phyloP scores from a whole-genome alignment of 2,329 filamentous ascomycete species.

The Bipolaris oryzae region DNA sequence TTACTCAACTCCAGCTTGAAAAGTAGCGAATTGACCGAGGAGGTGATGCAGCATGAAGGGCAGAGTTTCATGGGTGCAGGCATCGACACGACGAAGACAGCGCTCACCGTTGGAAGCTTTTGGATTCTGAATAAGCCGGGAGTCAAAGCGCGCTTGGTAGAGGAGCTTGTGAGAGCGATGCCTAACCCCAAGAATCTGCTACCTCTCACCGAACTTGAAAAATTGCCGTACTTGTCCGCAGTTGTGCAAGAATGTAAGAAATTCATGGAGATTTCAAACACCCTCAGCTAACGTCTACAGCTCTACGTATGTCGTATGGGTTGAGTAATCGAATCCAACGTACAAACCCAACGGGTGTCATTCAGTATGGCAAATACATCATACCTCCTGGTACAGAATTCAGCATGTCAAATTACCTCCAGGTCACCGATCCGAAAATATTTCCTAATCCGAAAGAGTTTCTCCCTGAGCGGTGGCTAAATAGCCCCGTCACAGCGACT shows the following conservation, averaged over 20 bases:
- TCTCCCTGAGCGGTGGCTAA: not conserved
- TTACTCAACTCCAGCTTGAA: not conserved
- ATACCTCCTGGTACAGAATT: conserved; percentile 36
- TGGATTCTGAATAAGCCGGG: conserved; percentile 24
- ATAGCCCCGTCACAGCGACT: not conserved
- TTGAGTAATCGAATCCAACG: conserved; percentile 28
- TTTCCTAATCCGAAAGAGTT: conserved; percentile 21
- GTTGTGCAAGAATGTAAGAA: conserved; percentile 16
- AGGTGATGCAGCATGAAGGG: not conserved
- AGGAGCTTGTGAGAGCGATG: conserved; percentile 5
- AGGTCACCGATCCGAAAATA: conserved; percentile 32
- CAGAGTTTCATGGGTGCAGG: conserved; percentile 23
- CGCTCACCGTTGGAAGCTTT: conserved; percentile 17
- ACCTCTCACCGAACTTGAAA: conserved; percentile 18
- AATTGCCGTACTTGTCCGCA: conserved; percentile 34
- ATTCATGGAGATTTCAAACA: not conserved
- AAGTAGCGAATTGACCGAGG: not conserved
- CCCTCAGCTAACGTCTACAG: conserved; percentile 20
- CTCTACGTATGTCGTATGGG: conserved; percentile 29
- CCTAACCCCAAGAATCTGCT: conserved; percentile 8
- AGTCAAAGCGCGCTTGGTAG: not conserved
- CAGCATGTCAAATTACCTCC: conserved; percentile 34
- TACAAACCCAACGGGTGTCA: conserved; percentile 23
- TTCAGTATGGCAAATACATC: conserved; percentile 12
- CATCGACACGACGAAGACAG: conserved; percentile 25